Base-by-base conservation (phyloP, 192 early-diverging fungal species). In the Coemansia sp. region DNA sequence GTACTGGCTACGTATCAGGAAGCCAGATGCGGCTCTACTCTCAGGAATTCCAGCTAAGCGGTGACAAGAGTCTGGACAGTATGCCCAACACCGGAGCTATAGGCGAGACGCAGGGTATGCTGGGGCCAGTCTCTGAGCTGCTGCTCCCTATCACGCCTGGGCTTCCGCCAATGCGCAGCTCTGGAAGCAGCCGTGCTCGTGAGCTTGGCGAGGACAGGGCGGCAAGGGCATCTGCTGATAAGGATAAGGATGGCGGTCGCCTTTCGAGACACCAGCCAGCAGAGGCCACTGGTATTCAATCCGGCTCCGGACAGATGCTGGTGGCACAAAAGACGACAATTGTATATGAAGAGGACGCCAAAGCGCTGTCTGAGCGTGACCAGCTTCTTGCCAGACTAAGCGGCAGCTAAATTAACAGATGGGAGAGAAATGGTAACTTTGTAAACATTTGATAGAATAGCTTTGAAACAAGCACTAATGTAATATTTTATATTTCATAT, bases 271-370 rank as follows among this genome's bases (percentile, higher is more conserved):
- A n/a, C 15, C 14, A 40, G 3, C 9, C 14, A n/a, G 9, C 9
- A 3, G 39, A 40, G 14, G 30, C 28, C 17, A 58, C 60, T 9
- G n/a, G n/a, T n/a, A n/a, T n/a, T n/a, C n/a, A n/a, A n/a, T n/a
- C n/a, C n/a, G n/a, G n/a, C n/a, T n/a, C n/a, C n/a, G n/a, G n/a
- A n/a, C n/a, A n/a, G n/a, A n/a, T n/a, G n/a, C 32, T 53, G 28
- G 24, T 9, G 1, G 60, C 40, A 1, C 50, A 60, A 38, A 42
- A 41, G 32, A 65, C 61, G 18, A 68, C 38, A 17, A 64, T 76
- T 24, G 49, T 76, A 2, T 76, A 76, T 40, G 53, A 58, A 22
- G 71, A 76, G 36, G 72, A 76, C 42, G 50, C 53, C 2, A 53
- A 60, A 29, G 58, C 61, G 19, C 32, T 64, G 5, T 64, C 65